Base-by-base conservation (phyloP, 2,329 filamentous ascomycete species). In the Colletotrichum zoysiae region DNA sequence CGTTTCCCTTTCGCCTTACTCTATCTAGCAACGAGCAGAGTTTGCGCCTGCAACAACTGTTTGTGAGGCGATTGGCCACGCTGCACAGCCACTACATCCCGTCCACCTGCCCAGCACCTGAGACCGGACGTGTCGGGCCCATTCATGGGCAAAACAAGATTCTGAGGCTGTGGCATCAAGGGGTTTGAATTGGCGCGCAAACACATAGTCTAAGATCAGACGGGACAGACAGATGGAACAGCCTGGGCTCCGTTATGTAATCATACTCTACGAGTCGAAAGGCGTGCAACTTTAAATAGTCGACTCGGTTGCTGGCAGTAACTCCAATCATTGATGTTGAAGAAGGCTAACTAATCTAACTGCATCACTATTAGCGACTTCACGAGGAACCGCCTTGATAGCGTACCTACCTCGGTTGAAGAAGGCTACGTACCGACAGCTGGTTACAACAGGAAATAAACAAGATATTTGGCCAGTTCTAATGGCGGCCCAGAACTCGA, bases 71-170 rank as follows among this genome's bases (percentile, higher is more conserved):
- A 30, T 38, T 62, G 26, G 30, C 57, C 40, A 50, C 56, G 30
- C 57, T 46, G 57, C 56, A 44, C 50, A 57, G 65, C 64, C 64
- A 61, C 57, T 55, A 33, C 14, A 55, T 63, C 26, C 46, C 46
- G 65, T 53, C 51, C 65, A 60, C 46, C 44, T 51, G 58, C 50
- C 46, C 48, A 53, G 44, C 26, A 71, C 65, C 65, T 71, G 69
- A 68, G 65, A 71, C 69, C 65, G 69, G 65, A 71, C 50, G n/a
- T 57, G 58, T 68, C 51, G 38, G 69, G 58, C n/a, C 26, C 68
- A 58, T 71, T 58, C 51, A 50, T 51, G 23, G 68, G 44, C 58
- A 71, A 62, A 65, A 68, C 51, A 68, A 53, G n/a, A 46, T 38
- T 51, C 58, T 62, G 40, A n/a, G 33, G 38, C 42, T 9, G 46